These are phyloP conservation scores for Aphanomyces invadans DNA, from an alignment of 352 stramenopile genomes.

Conservation along the genomic window DNA sequence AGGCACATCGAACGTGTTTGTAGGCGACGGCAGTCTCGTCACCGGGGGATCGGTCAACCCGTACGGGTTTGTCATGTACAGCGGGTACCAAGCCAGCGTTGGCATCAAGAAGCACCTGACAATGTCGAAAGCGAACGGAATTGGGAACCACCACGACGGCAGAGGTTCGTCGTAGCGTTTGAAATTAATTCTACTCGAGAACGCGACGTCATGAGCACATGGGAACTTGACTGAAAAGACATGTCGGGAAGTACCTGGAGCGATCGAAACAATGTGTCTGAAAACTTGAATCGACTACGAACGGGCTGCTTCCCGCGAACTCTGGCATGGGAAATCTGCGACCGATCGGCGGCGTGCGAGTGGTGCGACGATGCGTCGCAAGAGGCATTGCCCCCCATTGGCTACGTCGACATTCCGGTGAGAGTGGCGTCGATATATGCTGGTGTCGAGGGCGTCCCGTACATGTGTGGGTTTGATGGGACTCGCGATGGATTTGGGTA, in stretches of 20 bases:
- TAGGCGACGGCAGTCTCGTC: slow-evolving; percentile 54
- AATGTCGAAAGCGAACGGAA: no score
- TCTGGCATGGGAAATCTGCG: neutral
- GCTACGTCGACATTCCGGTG: no score
- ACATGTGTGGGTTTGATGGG: slow-evolving; percentile 16
- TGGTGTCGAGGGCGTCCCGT: neutral
- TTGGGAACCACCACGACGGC: no score
- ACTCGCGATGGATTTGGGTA: slow-evolving; percentile 2
- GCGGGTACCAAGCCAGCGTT: slow-evolving; percentile 36
- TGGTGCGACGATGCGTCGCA: neutral
- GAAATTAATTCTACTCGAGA: slow-evolving; percentile 1
- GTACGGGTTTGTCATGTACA: slow-evolving; percentile 75
- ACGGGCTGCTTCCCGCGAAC: slow-evolving; percentile 14
- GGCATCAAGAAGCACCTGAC: slow-evolving; percentile 9
- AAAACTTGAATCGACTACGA: slow-evolving; percentile 15
- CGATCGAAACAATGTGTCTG: slow-evolving; percentile 4
- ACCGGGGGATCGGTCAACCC: slow-evolving; percentile 54
- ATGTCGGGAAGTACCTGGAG: neutral
- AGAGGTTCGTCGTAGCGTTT: neutral
- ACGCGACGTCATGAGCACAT: neutral
- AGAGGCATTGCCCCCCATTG: neutral
- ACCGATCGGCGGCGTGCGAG: neutral
- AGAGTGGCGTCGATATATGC: no score
- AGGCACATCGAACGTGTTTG: slow-evolving; percentile 62
- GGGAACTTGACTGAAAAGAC: neutral